These are phyloP conservation scores for Pseudotsuga menziesii DNA, from an alignment of 75 land plant species.

Conservation along the genomic window DNA sequence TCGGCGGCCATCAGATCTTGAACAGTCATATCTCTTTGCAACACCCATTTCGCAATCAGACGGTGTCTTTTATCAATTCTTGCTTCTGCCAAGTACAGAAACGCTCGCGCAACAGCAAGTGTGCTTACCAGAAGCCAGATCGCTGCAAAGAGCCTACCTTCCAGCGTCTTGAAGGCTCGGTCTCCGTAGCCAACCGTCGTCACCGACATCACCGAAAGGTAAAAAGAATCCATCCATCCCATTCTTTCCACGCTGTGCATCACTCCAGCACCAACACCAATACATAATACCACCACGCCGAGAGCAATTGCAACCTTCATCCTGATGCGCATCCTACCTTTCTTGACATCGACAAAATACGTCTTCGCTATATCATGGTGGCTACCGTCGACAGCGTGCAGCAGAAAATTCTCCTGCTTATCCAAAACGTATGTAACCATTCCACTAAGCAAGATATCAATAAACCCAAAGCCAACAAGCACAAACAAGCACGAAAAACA, in stretches of 20 bases:
- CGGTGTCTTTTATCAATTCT: conserved; percentile 75
- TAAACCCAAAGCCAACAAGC: conserved; percentile 82
- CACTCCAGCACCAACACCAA: conserved; percentile 50
- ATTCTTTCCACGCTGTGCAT: conserved; percentile 61
- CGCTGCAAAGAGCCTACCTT: conserved; percentile 70
- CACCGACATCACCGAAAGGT: conserved; percentile 88
- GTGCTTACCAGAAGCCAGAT: conserved; percentile 81
- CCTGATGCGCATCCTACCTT: conserved; percentile 85
- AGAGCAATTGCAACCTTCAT: conserved; percentile 82
- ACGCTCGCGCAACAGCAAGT: conserved; percentile 79
- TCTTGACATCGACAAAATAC: conserved; percentile 73
- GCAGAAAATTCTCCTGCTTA: conserved; percentile 63
- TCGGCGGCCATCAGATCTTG: conserved; percentile 78
- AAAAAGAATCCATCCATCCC: conserved; percentile 74
- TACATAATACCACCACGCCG: conserved; percentile 64
- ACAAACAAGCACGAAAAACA: conserved; percentile 73
- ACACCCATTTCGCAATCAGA: conserved; percentile 73
- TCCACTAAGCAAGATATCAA: conserved; percentile 72
- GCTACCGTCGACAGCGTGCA: conserved; percentile 42
- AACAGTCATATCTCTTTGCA: conserved; percentile 65
- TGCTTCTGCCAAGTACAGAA: conserved; percentile 74
- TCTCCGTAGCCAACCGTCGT: conserved; percentile 95
- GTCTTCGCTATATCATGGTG: conserved; percentile 28
- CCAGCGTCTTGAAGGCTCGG: conserved; percentile 49
- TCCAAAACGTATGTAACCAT: conserved; percentile 84